A percentile compares a stretch with the other conserved stretches of the same genome.
These are phyloP conservation scores for Populus trichocarpa DNA, from an alignment of 441 rosid genomes.

Conservation along the genomic window DNA sequence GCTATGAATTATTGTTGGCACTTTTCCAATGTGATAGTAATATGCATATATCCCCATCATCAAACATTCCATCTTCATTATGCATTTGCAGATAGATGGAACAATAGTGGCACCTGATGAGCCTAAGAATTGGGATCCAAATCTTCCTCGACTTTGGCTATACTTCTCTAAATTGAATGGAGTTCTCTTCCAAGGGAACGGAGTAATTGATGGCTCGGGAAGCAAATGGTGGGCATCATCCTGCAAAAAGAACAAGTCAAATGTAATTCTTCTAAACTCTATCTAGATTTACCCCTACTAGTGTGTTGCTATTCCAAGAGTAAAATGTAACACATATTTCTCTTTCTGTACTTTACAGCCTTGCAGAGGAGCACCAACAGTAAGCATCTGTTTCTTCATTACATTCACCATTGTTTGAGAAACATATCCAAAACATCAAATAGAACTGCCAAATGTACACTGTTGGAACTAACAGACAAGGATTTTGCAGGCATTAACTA, in stretches of 20 bases:
- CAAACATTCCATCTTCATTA: neutral
- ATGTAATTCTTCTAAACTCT: conserved; percentile 42
- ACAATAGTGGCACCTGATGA: conserved; percentile 81
- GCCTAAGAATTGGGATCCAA: conserved; percentile 77
- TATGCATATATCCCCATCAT: neutral
- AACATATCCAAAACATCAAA: conserved; percentile 7
- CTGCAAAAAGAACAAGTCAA: conserved; percentile 90
- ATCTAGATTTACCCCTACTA: neutral
- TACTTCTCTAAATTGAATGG: conserved; percentile 65
- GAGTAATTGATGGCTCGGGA: conserved; percentile 94
- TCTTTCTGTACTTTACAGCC: conserved; percentile 53
- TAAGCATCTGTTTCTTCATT: conserved; percentile 32
- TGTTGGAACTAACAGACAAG: conserved; percentile 16
- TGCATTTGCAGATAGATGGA: conserved; percentile 70
- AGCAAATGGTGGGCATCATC: conserved; percentile 99
- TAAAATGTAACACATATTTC: conserved; percentile 30
- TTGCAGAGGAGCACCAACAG: conserved; percentile 90
- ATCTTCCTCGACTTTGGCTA: conserved; percentile 59
- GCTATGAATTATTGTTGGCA: neutral
- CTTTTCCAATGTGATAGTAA: neutral
- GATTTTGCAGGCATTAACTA: conserved; percentile 76
- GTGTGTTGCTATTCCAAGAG: neutral
- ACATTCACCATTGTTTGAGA: conserved; percentile 7
- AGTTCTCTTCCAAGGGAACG: conserved; percentile 75
- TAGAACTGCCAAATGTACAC: conserved; percentile 4